Evolutionary conservation across 345 rosid species (phyloP), one percentile per base, ranked within the genome.

Genomic region (Populus pruinosa): DNA sequence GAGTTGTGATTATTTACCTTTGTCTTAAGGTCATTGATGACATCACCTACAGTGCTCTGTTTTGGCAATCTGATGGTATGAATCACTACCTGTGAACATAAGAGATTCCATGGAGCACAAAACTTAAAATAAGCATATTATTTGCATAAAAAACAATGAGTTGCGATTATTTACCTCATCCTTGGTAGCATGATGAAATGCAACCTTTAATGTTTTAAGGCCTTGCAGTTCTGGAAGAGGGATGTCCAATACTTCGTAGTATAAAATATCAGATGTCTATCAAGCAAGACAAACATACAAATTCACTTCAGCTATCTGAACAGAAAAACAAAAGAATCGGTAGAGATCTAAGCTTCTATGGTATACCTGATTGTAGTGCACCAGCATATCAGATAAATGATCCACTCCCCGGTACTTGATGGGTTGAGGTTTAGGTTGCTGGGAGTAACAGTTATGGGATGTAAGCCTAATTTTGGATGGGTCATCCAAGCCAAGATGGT

Each of bases 401-500:
- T 92, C 94, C 69, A 92, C 89, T 79, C 99, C 99, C 71, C 88
- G 94, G 83, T 88, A 93, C 83, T 91, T 93, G 53, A 96, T 90
- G 23, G 98, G 93, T 80, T 90, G 94, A 69, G 99, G 97, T 84
- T 96, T 96, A 70, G 99, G 98, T 86, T 96, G 99, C 86, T 92
- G 99, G 59, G 98, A 93, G 85, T 96, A 92, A 87, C 98, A 96
- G 84, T 96, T 96, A 84, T 96, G 99, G 85, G 99, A 87, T 50
- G 99, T 96, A 61, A 96, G 94, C 89, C 99, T 89, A 73, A 96
- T 86, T 89, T 91, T 93, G 62, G 95, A 89, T 72, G 98, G 91
- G 82, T 96, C 97, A 76, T 90, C 94, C 87, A 93, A 88, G 81
- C 89, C 90, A 85, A 93, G 87, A 83, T 88, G 91, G 41, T 78